Evolutionary conservation across 768 basidiomycete genomes (phyloP).

Genomic region (Zangia roseola): DNA sequence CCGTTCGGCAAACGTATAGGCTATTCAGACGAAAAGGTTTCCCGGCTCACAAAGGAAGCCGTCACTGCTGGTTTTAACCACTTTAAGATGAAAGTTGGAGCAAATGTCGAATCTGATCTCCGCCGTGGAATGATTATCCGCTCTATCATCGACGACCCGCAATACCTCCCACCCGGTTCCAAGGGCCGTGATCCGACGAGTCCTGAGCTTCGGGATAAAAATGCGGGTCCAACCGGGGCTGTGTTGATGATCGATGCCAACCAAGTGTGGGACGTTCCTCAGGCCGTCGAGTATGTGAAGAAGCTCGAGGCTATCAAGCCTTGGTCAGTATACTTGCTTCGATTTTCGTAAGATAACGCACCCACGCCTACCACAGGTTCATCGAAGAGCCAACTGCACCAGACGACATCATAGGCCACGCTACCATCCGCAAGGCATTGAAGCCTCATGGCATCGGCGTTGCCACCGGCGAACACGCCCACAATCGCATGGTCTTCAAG

Average conservation of each 20-base stretch:
- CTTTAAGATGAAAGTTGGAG: slow-evolving; percentile 99
- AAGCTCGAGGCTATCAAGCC: slow-evolving; percentile 78
- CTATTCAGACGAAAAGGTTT: slow-evolving; percentile 91
- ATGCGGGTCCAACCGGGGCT: slow-evolving; percentile 90
- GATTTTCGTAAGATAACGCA: neutral
- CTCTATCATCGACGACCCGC: slow-evolving; percentile 92
- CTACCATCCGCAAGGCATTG: slow-evolving; percentile 78
- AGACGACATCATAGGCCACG: slow-evolving; percentile 90
- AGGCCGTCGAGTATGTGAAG: slow-evolving; percentile 90
- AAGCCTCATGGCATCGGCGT: slow-evolving; percentile 87
- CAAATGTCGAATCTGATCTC: slow-evolving; percentile 75
- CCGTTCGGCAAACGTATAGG: slow-evolving; percentile 38
- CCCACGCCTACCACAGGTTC: slow-evolving; percentile 53
- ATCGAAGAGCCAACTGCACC: slow-evolving; percentile 97
- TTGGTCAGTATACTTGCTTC: slow-evolving; percentile 50
- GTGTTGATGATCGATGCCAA: slow-evolving; percentile 98
- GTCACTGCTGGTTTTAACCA: slow-evolving; percentile 90
- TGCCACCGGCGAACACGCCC: slow-evolving; percentile 95
- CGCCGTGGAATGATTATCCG: slow-evolving; percentile 88
- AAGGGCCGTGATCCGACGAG: slow-evolving; percentile 59
- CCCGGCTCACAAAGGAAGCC: slow-evolving; percentile 82
- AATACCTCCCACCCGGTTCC: slow-evolving; percentile 63
- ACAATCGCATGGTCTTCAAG: slow-evolving; percentile 97
- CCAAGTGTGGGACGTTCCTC: slow-evolving; percentile 92
- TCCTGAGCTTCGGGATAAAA: slow-evolving; percentile 76